A percentile compares a stretch with the other conserved stretches of the same genome.
Conservation (phyloP, 208 protist genomes). For the Crithidia acanthocephali region DNA sequence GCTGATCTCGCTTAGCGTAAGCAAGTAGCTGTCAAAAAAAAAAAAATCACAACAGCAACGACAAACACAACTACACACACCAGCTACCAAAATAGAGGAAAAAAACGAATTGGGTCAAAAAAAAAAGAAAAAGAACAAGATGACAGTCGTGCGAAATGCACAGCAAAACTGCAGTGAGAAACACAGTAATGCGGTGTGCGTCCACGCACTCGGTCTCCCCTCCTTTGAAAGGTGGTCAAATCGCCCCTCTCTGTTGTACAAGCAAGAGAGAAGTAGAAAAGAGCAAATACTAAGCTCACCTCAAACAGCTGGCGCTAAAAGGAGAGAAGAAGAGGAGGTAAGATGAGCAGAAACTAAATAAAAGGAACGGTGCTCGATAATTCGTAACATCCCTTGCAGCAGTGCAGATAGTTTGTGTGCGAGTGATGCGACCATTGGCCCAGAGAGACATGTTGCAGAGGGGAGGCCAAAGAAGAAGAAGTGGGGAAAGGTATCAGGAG, state of each 20-base stretch:
- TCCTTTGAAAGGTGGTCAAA: not conserved
- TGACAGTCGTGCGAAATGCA: no score
- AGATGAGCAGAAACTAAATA: conserved; percentile 16
- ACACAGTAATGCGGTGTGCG: not conserved
- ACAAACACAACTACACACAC: not conserved
- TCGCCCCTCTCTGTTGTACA: not conserved
- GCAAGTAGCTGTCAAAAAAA: no score
- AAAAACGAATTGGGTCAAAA: not conserved
- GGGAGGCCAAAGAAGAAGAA: not conserved
- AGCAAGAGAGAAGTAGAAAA: not conserved
- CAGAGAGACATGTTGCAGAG: not conserved
- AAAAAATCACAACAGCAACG: no score
- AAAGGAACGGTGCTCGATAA: conserved; percentile 1
- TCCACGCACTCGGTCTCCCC: not conserved
- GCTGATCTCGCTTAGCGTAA: no score
- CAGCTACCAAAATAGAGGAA: not conserved
- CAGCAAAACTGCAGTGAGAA: no score
- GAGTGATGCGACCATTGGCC: not conserved
- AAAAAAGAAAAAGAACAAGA: no score
- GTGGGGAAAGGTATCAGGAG: no score
- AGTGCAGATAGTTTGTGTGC: not conserved
- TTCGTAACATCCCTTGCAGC: conserved; percentile 13
- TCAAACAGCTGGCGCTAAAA: not conserved
- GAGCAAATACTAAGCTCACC: not conserved
- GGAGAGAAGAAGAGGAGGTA: conserved; percentile 1